These are phyloP conservation scores for Sugiyamaella japonica DNA, from an alignment of 1,139 yeast species.

Conservation along the genomic window DNA sequence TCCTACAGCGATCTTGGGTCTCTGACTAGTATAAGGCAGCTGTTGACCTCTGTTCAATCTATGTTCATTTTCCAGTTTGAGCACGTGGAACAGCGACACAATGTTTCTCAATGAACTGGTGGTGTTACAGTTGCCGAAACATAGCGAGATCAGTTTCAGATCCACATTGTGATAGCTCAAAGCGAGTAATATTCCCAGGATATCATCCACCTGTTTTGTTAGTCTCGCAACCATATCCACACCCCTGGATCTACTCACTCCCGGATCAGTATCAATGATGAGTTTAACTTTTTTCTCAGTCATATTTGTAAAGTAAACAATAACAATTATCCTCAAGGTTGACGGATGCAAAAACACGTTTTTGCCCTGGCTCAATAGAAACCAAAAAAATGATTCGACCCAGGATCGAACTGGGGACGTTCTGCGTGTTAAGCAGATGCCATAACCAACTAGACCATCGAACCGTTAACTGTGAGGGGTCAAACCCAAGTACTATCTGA, in stretches of 20 bases:
- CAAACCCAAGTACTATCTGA: too few species aligned
- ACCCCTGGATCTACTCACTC: conserved; percentile 31
- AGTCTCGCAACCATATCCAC: too few species aligned
- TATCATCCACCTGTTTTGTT: conserved; percentile 40
- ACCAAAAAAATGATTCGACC: conserved; percentile 77
- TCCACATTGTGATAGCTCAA: conserved; percentile 38
- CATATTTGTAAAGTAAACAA: not conserved
- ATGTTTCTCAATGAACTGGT: conserved; percentile 41
- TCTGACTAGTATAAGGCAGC: conserved; percentile 32
- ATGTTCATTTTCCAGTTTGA: conserved; percentile 35
- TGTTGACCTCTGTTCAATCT: conserved; percentile 29
- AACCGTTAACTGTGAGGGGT: too few species aligned
- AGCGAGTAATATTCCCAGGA: conserved; percentile 43
- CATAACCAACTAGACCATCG: conserved; percentile 98
- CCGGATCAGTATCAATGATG: conserved; percentile 46
- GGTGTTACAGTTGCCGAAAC: conserved; percentile 45
- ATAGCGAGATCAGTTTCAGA: conserved; percentile 42
- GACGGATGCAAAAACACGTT: not conserved
- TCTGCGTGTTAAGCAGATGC: conserved; percentile 99
- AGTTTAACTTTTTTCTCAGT: conserved; percentile 25
- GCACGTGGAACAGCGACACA: conserved; percentile 41
- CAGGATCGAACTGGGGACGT: conserved; percentile 99
- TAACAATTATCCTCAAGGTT: not conserved
- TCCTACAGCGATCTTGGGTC: conserved; percentile 43
- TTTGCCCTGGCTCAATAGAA: not conserved